Base-by-base conservation (phyloP, 768 basidiomycete genomes). In the Pleurotus tuoliensis region DNA sequence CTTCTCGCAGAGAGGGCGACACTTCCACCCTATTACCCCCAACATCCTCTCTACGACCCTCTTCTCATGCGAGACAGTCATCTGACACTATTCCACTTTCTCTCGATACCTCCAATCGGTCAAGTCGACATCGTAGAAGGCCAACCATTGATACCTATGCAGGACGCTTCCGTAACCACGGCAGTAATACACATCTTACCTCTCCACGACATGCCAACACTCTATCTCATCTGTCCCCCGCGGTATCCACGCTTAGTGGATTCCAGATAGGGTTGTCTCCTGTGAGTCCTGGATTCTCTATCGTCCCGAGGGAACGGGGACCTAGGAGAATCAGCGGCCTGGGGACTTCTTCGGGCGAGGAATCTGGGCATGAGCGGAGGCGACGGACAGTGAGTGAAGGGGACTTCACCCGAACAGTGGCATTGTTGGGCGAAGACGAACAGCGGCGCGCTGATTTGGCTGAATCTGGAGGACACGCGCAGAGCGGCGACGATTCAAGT, bases 221-320 rank as follows among this genome's bases (percentile, higher is more conserved):
- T 49, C 56, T 20, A 30, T 40, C 53, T 22, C 65, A 67, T 58
- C 56, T 58, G 20, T 52, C 59, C 15, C 67, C 73, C 41, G 66
- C 74, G 13, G 72, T 73, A 5, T 68, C 75, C 1, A 66, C 73
- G 8, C 60, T 81, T 16, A 61, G 73, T 3, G 89, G 87, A 5
- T 84, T 91, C 71, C 84, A 86, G 61, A 90, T 91, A 60, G 89
- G 89, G 4, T 64, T 91, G 40, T 88, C 87, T 22, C 86, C 89
- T 13, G 71, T 86, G 55, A 88, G 86, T 62, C 89, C 89, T 30
- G 89, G 89, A n/a, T 91, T 90, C 62, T 75, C 79, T n/a, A 77
- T 88, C 46, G 74, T 83, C 52, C 86, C 86, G 18, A 67, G 72
- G 47, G 78, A 81, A 61, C 30, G 30, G 30, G 69, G 83, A 62